phyloP scores from a whole-genome alignment of 306 rosid species.

The Canavalia gladiata region DNA sequence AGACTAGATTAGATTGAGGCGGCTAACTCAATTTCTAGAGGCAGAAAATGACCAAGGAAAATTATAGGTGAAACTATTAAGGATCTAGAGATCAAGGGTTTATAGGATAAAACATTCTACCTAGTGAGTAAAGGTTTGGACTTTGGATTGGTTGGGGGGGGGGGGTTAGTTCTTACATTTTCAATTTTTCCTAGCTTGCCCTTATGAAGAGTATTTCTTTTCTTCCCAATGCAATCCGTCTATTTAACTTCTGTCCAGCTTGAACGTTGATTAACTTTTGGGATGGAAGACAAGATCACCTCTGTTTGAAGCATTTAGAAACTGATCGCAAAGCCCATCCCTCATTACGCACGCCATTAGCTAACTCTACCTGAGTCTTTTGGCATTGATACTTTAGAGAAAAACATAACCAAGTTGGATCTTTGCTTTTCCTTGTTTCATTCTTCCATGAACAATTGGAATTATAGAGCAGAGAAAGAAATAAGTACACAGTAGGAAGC shows the following conservation, averaged over 20 bases:
- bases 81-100: no score
- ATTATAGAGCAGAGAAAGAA: background rate
- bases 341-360: background rate
- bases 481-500: background rate
- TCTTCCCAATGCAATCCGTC: background rate
- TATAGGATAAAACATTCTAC: no score
- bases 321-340: background rate
- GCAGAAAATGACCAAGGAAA: no score
- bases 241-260: background rate
- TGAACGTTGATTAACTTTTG: background rate
- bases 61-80: no score
- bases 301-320: conserved; percentile 5
- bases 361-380: background rate
- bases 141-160: no score
- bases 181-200: background rate
- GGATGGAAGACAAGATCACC: conserved; percentile 14
- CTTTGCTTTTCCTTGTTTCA: background rate
- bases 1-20: no score
- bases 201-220: conserved; percentile 3
- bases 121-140: no score
- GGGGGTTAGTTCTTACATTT: no score
- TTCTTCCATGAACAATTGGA: background rate
- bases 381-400: conserved; percentile 26
- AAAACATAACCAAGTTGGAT: background rate
- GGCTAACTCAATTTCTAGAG: no score